Base-by-base conservation (phyloP, 2,329 filamentous ascomycete species). In the Exophiala dermatitidis region DNA sequence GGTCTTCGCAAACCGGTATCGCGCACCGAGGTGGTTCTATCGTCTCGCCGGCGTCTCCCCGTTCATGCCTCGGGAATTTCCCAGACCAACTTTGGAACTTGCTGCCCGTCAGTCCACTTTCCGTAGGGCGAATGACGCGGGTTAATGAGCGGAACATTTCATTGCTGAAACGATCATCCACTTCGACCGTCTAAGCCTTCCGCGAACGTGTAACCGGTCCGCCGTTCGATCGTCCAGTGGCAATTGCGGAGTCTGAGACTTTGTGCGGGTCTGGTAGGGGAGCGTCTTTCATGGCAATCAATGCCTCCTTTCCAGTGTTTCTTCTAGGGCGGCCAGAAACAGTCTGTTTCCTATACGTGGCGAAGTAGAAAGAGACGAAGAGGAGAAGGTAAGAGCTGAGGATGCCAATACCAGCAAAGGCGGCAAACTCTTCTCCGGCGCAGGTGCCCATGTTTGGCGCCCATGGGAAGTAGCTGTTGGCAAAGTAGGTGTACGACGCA, bases 321-420 rank as follows among this genome's bases (percentile, higher is more conserved):
- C 71, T 68, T 59, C 69, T 71, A 54, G 69, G 72, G 33, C 72
- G 69, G 50, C 70, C 69, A 37, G 66, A 62, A 63, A 73, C 70
- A 58, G 63, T 63, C 36, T 79, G 82, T 78, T 90, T 91, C 68
- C 81, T 82, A 71, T 98, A 98, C 58, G 91, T 98, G 62, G 90
- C 90, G 64, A 95, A 80, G 81, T 97, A 98, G 84, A 98, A 98
- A 48, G 86, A 91, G 75, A 98, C 95, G 83, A 98, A 98, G 63
- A 98, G 87, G 60, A 97, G 80, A 56, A 98, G 83, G 82, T 97
- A 98, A 32, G 89, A 95, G 74, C 83, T 90, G 68, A 98, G 78
- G 66, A 95, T 95, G 62, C 79, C 88, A 64, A 96, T 95, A 64
- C 91, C 91, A 56, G 90, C 80, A 67, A 96, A 88, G 42, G 91